A percentile compares a stretch with the other conserved stretches of the same genome.
phyloP scores from a whole-genome alignment of 108 stramenopile species.

The Seminavis robusta region DNA sequence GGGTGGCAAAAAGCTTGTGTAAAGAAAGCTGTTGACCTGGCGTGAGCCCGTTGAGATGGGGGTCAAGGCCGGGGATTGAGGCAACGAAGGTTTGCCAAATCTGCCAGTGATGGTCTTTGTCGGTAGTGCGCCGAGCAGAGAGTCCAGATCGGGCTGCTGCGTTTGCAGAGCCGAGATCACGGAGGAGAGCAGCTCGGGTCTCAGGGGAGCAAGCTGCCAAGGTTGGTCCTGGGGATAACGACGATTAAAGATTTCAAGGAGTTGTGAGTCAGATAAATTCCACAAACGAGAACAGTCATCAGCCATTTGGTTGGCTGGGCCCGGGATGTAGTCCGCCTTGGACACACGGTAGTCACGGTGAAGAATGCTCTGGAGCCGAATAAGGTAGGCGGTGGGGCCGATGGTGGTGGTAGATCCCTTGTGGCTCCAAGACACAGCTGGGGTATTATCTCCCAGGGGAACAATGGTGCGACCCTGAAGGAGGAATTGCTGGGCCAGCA shows the following conservation, averaged over 20 bases:
- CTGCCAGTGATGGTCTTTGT: conserved; percentile 1
- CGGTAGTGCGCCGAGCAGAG: not conserved
- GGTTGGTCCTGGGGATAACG: conserved; percentile 7
- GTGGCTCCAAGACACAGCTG: conserved; percentile 11
- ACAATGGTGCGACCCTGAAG: no score
- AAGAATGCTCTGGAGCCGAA: no score
- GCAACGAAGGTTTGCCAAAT: no score
- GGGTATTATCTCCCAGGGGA: no score
- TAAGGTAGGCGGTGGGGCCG: not conserved
- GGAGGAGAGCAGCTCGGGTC: conserved; percentile 1
- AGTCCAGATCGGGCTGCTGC: not conserved
- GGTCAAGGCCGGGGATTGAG: not conserved
- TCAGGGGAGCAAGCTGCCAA: conserved; percentile 5
- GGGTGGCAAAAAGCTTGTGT: conserved; percentile 35
- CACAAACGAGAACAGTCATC: no score
- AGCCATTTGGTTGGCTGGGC: no score
- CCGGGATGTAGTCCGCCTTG: conserved; percentile 6
- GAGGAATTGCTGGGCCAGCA: no score
- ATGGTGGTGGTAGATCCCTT: conserved; percentile 19
- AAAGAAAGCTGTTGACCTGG: conserved; percentile 25
- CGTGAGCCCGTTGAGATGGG: no score
- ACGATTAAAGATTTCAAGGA: conserved; percentile 9
- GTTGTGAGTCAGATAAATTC: not conserved
- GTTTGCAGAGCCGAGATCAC: conserved; percentile 12
- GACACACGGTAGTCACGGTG: conserved; percentile 13